Conservation (phyloP, 306 rosid genomes). For the Delonix regia region DNA sequence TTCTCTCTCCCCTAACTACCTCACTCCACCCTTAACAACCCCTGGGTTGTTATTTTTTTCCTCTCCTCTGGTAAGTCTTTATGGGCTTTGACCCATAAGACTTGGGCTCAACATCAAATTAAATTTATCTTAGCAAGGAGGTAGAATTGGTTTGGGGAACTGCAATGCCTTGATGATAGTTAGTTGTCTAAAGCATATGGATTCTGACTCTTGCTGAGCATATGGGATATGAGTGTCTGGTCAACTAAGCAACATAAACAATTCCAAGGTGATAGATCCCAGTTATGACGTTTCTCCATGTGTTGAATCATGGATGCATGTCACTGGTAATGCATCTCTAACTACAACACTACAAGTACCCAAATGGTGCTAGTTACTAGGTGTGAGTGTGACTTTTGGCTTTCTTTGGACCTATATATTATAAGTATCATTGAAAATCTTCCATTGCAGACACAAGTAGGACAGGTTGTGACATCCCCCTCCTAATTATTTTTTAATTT, state of each 20-base stretch:
- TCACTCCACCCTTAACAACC: too few relatives aligned
- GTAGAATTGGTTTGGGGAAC: not conserved
- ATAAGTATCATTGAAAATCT: not conserved
- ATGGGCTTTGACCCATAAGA: too few relatives aligned
- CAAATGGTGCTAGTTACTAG: not conserved
- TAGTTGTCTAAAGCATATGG: conserved; percentile 9
- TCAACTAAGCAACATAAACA: not conserved
- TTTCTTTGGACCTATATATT: not conserved
- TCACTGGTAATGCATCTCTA: not conserved
- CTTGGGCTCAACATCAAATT: too few relatives aligned
- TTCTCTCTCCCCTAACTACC: too few relatives aligned
- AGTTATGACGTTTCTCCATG: not conserved
- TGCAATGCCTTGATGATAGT: not conserved
- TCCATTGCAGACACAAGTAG: not conserved
- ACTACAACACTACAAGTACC: not conserved
- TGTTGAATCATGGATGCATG: not conserved
- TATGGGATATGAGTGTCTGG: not conserved
- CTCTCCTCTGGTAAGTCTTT: too few relatives aligned
- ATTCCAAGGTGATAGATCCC: not conserved
- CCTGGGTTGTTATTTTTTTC: too few relatives aligned
- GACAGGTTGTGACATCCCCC: not conserved
- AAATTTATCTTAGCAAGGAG: not conserved
- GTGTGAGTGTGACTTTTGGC: not conserved
- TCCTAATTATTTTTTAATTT: not conserved
- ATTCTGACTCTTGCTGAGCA: not conserved